phyloP scores from a whole-genome alignment of 1,284 basidiomycete genomes.

The Rhizoctonia solani region DNA sequence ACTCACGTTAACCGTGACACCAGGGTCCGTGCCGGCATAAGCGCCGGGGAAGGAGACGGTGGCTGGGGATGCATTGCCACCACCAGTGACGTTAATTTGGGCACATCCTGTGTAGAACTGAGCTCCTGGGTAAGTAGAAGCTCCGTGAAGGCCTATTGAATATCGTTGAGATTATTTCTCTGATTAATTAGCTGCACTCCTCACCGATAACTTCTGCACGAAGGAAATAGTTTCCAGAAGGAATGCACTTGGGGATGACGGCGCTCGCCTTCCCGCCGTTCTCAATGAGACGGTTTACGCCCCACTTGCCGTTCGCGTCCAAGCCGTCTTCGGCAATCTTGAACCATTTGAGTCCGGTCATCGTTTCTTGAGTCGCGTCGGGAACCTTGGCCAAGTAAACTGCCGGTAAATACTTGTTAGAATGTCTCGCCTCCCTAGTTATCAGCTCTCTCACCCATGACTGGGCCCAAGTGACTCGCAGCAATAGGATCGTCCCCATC shows the following conservation, averaged over 20 bases:
- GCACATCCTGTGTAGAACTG: constrained; percentile 36
- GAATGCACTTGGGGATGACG: constrained; percentile 45
- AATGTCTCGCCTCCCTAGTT: background rate
- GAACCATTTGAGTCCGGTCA: constrained; percentile 34
- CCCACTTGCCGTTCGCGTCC: background rate
- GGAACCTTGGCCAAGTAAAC: constrained; percentile 33
- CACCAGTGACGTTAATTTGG: constrained; percentile 31
- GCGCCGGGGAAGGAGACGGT: constrained; percentile 37
- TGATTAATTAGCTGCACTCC: background rate
- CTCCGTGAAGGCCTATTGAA: constrained; percentile 33
- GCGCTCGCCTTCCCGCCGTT: background rate
- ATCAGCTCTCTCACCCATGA: background rate
- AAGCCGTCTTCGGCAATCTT: background rate
- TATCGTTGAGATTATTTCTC: constrained; percentile 9
- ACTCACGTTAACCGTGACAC: constrained; percentile 32
- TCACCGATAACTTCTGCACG: constrained; percentile 53
- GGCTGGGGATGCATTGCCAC: constrained; percentile 26
- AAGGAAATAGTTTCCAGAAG: constrained; percentile 56
- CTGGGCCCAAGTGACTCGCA: background rate
- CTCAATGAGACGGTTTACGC: background rate
- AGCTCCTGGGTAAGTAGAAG: constrained; percentile 35
- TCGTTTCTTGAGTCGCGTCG: constrained; percentile 22
- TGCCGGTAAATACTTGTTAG: too few species aligned
- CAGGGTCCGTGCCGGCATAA: constrained; percentile 37
- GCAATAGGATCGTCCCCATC: background rate